Conservation (phyloP, 2,329 filamentous ascomycete species). For the Diaporthe aspalathi region DNA sequence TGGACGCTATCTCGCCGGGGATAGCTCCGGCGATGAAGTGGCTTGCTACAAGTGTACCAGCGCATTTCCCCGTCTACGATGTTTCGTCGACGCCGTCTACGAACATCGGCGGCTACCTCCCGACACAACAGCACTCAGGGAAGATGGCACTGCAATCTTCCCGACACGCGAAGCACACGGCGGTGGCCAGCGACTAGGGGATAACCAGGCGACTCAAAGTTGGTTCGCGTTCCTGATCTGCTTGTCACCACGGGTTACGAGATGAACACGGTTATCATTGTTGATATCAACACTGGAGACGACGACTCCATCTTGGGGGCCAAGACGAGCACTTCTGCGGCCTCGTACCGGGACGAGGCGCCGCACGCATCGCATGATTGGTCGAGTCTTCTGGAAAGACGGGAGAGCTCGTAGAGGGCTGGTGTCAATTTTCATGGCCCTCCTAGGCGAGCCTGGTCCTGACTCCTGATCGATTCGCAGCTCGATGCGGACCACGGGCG, state of each 20-base stretch:
- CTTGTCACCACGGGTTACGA: slow-evolving; percentile 20
- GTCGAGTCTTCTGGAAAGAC: background rate
- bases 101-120: slow-evolving; percentile 36
- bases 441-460: background rate
- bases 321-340: slow-evolving; percentile 38
- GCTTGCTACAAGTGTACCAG: slow-evolving; percentile 32
- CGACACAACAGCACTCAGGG: slow-evolving; percentile 21
- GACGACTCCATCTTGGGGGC: background rate
- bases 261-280: background rate
- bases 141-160: slow-evolving; percentile 33
- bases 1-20: background rate
- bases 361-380: slow-evolving; percentile 7
- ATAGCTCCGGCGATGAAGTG: background rate
- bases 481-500: slow-evolving; percentile 35
- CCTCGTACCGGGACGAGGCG: slow-evolving; percentile 41
- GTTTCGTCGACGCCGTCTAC: background rate
- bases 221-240: background rate
- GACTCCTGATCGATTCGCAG: slow-evolving; percentile 28
- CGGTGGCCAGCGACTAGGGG: slow-evolving; percentile 40
- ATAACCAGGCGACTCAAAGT: slow-evolving; percentile 26
- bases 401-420: slow-evolving; percentile 24
- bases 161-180: slow-evolving; percentile 36
- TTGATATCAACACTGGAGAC: background rate
- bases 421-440: background rate
- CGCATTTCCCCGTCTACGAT: slow-evolving; percentile 38